These are phyloP conservation scores for Phialophora tarda DNA, from an alignment of 2,329 filamentous ascomycete species.

Conservation along the genomic window DNA sequence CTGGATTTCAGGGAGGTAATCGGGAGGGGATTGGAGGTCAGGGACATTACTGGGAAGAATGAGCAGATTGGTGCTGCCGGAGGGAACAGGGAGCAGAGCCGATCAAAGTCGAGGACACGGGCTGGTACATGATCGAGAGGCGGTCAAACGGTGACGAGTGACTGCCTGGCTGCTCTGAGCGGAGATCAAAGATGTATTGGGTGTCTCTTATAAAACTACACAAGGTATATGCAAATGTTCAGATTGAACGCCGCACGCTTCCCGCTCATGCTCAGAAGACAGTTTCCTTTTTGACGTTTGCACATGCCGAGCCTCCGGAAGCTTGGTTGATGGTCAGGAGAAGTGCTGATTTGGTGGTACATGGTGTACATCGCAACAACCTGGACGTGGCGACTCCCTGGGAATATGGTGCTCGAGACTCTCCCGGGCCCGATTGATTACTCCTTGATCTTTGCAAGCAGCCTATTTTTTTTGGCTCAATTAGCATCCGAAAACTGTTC, in stretches of 20 bases:
- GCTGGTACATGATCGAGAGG: slow-evolving; percentile 10
- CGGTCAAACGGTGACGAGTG: background rate
- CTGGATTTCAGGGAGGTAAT: slow-evolving; percentile 87
- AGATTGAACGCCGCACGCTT: slow-evolving; percentile 22
- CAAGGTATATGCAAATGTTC: slow-evolving; percentile 29
- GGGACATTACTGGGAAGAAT: slow-evolving; percentile 14
- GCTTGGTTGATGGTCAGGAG: slow-evolving; percentile 8
- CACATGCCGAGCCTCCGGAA: slow-evolving; percentile 17
- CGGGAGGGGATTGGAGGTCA: slow-evolving; percentile 57
- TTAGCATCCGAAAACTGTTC: slow-evolving; percentile 14
- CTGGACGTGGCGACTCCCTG: background rate
- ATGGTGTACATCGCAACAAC: slow-evolving; percentile 31
- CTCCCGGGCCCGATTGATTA: slow-evolving; percentile 59
- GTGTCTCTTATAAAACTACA: slow-evolving; percentile 26
- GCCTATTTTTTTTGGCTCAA: slow-evolving; percentile 60
- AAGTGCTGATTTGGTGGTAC: slow-evolving; percentile 27
- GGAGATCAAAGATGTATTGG: slow-evolving; percentile 32
- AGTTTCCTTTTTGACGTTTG: slow-evolving; percentile 12
- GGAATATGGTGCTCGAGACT: slow-evolving; percentile 1
- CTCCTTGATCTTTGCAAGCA: slow-evolving; percentile 99
- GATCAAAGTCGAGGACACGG: slow-evolving; percentile 29
- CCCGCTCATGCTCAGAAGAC: slow-evolving; percentile 27
- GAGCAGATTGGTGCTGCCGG: slow-evolving; percentile 1
- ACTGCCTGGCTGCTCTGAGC: slow-evolving; percentile 17
- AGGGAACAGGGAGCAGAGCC: slow-evolving; percentile 12